These are phyloP conservation scores for Penicillium herquei DNA, from an alignment of 495 filamentous ascomycete genomes.

Conservation along the genomic window DNA sequence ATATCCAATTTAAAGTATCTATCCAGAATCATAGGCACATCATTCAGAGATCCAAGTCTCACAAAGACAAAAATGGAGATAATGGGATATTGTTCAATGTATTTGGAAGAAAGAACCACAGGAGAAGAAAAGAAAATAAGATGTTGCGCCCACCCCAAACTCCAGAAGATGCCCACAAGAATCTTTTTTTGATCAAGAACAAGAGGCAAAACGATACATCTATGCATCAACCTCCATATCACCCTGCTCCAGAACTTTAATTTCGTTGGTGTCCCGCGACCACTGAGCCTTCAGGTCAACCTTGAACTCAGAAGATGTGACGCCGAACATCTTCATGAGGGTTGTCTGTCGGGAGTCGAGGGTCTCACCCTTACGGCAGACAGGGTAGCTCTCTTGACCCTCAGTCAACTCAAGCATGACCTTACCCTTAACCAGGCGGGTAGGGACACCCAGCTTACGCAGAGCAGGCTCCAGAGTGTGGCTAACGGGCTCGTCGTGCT, in stretches of 20 bases:
- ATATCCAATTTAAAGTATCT: constrained; percentile 22
- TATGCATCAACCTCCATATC: constrained; percentile 45
- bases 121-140: constrained; percentile 18
- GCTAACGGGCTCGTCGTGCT: constrained; percentile 81
- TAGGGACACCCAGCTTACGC: constrained; percentile 83
- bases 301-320: constrained; percentile 83
- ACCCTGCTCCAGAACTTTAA: constrained; percentile 40
- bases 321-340: constrained; percentile 89
- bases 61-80: constrained; percentile 14
- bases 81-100: constrained; percentile 24
- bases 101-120: constrained; percentile 14
- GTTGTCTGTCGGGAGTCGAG: constrained; percentile 87
- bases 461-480: constrained; percentile 86
- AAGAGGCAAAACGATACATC: constrained; percentile 20
- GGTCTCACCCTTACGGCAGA: constrained; percentile 79
- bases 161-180: constrained; percentile 38
- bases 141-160: constrained; percentile 36
- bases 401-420: constrained; percentile 77
- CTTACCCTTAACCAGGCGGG: constrained; percentile 80
- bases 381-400: constrained; percentile 61
- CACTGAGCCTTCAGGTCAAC: constrained; percentile 69
- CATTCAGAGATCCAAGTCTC: constrained; percentile 25
- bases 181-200: constrained; percentile 26
- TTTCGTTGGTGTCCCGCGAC: constrained; percentile 39
- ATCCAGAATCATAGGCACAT: constrained; percentile 41